These are phyloP conservation scores for Xylaria nigripes DNA, from an alignment of 495 filamentous ascomycete genomes.

Conservation along the genomic window DNA sequence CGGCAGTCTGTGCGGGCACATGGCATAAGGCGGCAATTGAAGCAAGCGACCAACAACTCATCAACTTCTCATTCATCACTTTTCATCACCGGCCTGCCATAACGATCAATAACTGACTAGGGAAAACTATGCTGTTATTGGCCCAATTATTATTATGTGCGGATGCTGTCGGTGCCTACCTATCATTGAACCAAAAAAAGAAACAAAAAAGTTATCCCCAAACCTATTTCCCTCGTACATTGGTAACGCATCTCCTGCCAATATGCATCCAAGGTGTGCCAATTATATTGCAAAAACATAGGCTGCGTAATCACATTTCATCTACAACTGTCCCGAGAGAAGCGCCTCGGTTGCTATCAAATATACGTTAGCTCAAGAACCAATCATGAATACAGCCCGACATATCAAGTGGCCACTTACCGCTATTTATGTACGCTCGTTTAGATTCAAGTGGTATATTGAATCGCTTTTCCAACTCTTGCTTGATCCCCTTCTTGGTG, in stretches of 20 bases:
- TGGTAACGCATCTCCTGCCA: slow-evolving; percentile 8
- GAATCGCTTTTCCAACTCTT: slow-evolving; percentile 84
- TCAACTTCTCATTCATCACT: neutral
- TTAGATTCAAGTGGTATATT: slow-evolving; percentile 69
- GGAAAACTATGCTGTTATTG: neutral
- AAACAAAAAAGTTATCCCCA: neutral
- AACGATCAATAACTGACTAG: neutral
- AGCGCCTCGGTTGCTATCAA: slow-evolving; percentile 64
- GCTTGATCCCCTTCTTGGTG: slow-evolving; percentile 97
- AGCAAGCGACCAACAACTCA: too few relatives aligned
- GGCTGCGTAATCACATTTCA: neutral
- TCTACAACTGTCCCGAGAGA: slow-evolving; percentile 58
- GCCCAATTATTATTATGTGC: slow-evolving; percentile 13
- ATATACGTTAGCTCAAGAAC: slow-evolving; percentile 28
- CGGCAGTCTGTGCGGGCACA: too few relatives aligned
- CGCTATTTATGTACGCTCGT: slow-evolving; percentile 87
- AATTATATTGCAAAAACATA: neutral
- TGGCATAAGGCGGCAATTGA: too few relatives aligned
- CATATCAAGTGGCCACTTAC: slow-evolving; percentile 44
- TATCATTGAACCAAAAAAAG: neutral
- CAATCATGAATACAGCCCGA: neutral
- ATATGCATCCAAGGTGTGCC: slow-evolving; percentile 6
- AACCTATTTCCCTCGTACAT: slow-evolving; percentile 4
- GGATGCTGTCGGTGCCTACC: slow-evolving; percentile 7
- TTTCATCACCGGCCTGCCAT: neutral